phyloP scores from a whole-genome alignment of 1,284 basidiomycete genomes.

The Rhodotorula sp. region DNA sequence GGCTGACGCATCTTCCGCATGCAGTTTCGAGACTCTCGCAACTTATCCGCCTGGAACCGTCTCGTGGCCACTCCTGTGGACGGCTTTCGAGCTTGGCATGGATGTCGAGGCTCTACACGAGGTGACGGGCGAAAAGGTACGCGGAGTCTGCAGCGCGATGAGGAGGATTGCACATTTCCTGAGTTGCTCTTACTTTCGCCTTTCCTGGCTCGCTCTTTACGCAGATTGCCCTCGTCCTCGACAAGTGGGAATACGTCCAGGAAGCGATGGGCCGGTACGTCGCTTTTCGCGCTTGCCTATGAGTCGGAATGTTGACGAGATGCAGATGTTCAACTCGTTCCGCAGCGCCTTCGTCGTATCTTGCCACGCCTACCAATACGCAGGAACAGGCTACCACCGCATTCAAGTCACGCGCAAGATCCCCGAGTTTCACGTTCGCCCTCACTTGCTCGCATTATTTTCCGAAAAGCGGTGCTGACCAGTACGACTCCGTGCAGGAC shows the following conservation, averaged over 20 bases:
- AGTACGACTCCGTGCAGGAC: background rate
- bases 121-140: conserved; percentile 17
- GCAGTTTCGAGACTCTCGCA: conserved; percentile 7
- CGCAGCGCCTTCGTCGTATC: conserved; percentile 8
- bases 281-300: too few relatives aligned
- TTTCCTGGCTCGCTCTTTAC: too few relatives aligned
- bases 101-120: conserved; percentile 25
- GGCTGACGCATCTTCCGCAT: fast-evolving
- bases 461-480: background rate
- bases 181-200: background rate
- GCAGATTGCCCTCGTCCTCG: conserved; percentile 17
- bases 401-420: conserved; percentile 30
- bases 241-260: conserved; percentile 20
- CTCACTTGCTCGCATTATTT: background rate
- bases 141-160: background rate
- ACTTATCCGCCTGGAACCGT: conserved; percentile 11
- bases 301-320: too few relatives aligned
- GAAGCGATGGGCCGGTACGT: conserved; percentile 13
- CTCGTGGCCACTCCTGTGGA: conserved; percentile 18
- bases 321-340: background rate
- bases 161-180: background rate
- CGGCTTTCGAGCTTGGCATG: conserved; percentile 4
- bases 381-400: conserved; percentile 17
- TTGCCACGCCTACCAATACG: conserved; percentile 23
- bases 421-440: conserved; percentile 27